Evolutionary conservation across 2,329 filamentous ascomycete species (phyloP).

Genomic region (Ceratocystiopsis minuta): DNA sequence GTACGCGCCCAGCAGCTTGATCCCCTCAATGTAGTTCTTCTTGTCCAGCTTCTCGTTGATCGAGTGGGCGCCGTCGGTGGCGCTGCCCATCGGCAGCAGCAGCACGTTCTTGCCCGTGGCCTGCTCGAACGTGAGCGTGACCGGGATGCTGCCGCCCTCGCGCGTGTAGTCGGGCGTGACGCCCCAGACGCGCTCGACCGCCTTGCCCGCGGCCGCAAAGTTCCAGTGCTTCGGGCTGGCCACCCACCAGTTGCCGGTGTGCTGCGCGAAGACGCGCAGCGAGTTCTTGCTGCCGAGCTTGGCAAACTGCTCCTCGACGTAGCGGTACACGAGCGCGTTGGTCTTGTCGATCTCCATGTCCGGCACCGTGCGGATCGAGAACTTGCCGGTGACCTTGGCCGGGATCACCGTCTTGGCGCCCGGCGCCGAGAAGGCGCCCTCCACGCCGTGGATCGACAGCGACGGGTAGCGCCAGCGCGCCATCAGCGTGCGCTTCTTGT

Average conservation of each 20-base stretch:
- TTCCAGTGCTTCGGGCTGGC: slow-evolving; percentile 98
- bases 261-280: slow-evolving; percentile 62
- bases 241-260: slow-evolving; percentile 97
- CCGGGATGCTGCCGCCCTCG: slow-evolving; percentile 92
- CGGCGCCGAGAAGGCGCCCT: slow-evolving; percentile 83
- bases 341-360: slow-evolving; percentile 91
- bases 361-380: slow-evolving; percentile 92
- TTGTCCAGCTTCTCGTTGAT: slow-evolving; percentile 98
- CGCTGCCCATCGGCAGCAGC: slow-evolving; percentile 89
- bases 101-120: slow-evolving; percentile 96
- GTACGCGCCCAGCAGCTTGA: slow-evolving; percentile 86
- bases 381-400: slow-evolving; percentile 94
- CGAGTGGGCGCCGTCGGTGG: slow-evolving; percentile 87
- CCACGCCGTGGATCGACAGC: slow-evolving; percentile 81
- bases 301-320: slow-evolving; percentile 68
- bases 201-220: slow-evolving; percentile 85
- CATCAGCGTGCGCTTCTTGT: slow-evolving; percentile 89
- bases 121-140: slow-evolving; percentile 93
- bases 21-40: slow-evolving; percentile 95
- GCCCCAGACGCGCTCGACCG: slow-evolving; percentile 88
- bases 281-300: slow-evolving; percentile 87
- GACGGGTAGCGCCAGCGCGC: slow-evolving; percentile 90
- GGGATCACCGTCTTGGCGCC: slow-evolving; percentile 98
- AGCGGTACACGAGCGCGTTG: slow-evolving; percentile 67
- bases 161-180: slow-evolving; percentile 88